These are phyloP conservation scores for Leptographium lundbergii DNA, from an alignment of 2,329 filamentous ascomycete species.

Conservation along the genomic window DNA sequence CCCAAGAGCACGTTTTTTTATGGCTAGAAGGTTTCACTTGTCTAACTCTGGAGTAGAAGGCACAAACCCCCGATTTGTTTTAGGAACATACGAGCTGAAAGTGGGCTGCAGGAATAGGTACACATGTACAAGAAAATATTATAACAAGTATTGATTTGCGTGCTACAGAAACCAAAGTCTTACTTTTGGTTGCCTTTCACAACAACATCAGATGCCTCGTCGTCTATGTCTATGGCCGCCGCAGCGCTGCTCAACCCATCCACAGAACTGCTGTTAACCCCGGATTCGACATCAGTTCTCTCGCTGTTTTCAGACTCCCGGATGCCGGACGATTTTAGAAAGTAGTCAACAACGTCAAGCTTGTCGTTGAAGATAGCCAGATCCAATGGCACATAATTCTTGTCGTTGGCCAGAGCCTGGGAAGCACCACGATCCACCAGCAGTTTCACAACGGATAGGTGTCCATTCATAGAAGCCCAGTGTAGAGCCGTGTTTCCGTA, in stretches of 20 bases:
- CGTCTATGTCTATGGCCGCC: slow-evolving; percentile 2
- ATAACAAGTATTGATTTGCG: too few species aligned
- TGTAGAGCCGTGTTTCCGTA: slow-evolving; percentile 86
- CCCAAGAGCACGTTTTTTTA: too few species aligned
- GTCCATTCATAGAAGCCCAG: slow-evolving; percentile 86
- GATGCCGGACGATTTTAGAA: slow-evolving; percentile 29
- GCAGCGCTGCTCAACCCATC: slow-evolving; percentile 2
- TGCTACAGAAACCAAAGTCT: not conserved
- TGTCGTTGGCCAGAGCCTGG: slow-evolving; percentile 65
- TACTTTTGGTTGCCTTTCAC: not conserved
- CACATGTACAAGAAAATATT: too few species aligned
- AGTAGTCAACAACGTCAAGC: slow-evolving; percentile 50
- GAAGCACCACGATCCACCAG: slow-evolving; percentile 68
- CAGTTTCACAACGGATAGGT: slow-evolving; percentile 65
- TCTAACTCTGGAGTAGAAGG: too few species aligned
- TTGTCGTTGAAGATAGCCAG: slow-evolving; percentile 60
- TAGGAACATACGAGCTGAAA: too few species aligned
- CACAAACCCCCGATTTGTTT: too few species aligned
- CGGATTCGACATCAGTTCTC: not conserved
- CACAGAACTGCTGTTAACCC: not conserved
- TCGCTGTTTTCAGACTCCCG: slow-evolving; percentile 28
- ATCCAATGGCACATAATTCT: slow-evolving; percentile 70
- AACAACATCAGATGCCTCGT: not conserved
- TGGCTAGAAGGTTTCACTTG: too few species aligned
- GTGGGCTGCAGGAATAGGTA: too few species aligned